phyloP scores from a whole-genome alignment of 495 filamentous ascomycete genomes.

The Aspergillus coremiiformis region DNA sequence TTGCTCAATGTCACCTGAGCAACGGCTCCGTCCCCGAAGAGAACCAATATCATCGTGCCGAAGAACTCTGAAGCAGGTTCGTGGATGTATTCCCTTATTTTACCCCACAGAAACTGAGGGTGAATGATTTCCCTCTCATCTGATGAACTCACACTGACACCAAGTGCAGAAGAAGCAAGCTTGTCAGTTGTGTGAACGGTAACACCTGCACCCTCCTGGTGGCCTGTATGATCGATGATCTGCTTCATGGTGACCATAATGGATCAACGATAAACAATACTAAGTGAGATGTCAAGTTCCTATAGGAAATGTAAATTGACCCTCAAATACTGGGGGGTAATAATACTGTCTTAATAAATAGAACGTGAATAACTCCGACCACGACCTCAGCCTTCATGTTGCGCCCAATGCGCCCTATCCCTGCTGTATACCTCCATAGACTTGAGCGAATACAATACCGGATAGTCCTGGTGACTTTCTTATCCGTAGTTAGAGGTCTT shows the following conservation, averaged over 20 bases:
- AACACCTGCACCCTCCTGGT: background rate
- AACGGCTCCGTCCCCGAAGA: slow-evolving; percentile 57
- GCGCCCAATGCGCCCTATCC: background rate
- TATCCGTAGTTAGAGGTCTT: background rate
- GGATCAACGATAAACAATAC: background rate
- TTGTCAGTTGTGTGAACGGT: background rate
- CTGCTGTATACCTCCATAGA: background rate
- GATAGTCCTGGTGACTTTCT: background rate
- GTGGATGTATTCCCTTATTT: slow-evolving; percentile 36
- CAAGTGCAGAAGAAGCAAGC: background rate
- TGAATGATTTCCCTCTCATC: background rate
- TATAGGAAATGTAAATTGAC: background rate
- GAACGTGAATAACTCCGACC: background rate
- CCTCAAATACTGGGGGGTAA: background rate
- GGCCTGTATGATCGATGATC: background rate
- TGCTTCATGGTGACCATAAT: background rate
- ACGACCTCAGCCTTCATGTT: background rate
- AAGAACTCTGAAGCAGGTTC: slow-evolving; percentile 59
- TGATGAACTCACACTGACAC: background rate
- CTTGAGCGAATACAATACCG: background rate
- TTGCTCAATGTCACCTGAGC: slow-evolving; percentile 52
- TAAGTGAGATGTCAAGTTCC: background rate
- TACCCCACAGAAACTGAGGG: slow-evolving; percentile 38
- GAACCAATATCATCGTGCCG: slow-evolving; percentile 53
- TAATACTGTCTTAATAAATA: background rate